A percentile compares a stretch with the other conserved stretches of the same genome.
Evolutionary conservation across 1,139 yeast genomes (phyloP).

Genomic region (Kodamaea arcana): DNA sequence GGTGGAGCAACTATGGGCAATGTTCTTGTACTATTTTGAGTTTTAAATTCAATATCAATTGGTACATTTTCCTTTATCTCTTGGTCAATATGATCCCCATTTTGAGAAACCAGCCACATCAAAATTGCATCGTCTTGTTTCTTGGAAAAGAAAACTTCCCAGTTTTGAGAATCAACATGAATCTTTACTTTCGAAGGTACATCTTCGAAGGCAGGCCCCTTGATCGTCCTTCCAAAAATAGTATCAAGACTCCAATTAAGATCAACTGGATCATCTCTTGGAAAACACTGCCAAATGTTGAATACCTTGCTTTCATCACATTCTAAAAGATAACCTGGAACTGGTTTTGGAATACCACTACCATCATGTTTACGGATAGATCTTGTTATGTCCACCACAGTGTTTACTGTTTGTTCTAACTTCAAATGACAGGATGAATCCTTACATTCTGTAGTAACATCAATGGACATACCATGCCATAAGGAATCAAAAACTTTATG

Average conservation of each 20-base stretch:
- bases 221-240: conserved; percentile 63
- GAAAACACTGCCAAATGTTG: conserved; percentile 74
- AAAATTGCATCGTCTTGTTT: conserved; percentile 13
- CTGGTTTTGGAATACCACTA: conserved; percentile 79
- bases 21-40: conserved; percentile 33
- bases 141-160: conserved; percentile 39
- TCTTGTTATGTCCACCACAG: conserved; percentile 70
- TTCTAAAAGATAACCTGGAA: conserved; percentile 58
- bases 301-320: conserved; percentile 58
- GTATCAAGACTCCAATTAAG: conserved; percentile 55
- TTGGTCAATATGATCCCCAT: conserved; percentile 9
- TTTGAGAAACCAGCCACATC: conserved; percentile 11
- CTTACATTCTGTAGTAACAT: conserved; percentile 58
- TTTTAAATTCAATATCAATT: conserved; percentile 37
- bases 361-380: conserved; percentile 53
- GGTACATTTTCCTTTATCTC: conserved; percentile 29
- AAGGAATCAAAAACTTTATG: conserved; percentile 90
- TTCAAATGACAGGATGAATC: conserved; percentile 43
- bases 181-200: conserved; percentile 34
- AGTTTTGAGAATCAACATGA: conserved; percentile 38
- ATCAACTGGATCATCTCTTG: conserved; percentile 53
- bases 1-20: conserved; percentile 51
- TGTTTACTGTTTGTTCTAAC: conserved; percentile 69
- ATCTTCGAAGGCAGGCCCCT: conserved; percentile 58
- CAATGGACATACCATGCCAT: conserved; percentile 94